A percentile compares a stretch with the other conserved stretches of the same genome.
These are phyloP conservation scores for Candida saitoana DNA, from an alignment of 805 yeast species.

Conservation along the genomic window DNA sequence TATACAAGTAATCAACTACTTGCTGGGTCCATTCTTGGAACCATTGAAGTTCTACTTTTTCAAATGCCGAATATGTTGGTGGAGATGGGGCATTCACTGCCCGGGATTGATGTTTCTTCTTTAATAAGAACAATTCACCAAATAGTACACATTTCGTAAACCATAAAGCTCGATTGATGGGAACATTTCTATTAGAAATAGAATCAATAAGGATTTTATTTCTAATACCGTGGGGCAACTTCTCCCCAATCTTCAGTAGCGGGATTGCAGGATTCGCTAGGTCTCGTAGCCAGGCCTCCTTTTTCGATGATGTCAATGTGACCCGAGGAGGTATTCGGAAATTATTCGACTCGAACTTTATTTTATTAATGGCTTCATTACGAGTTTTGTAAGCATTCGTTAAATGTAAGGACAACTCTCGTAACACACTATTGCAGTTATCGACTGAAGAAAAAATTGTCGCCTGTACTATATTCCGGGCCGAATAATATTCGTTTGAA, in stretches of 20 bases:
- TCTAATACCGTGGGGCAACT: conserved; percentile 87
- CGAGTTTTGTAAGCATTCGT: conserved; percentile 34
- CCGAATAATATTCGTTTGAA: conserved; percentile 66
- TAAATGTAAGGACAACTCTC: conserved; percentile 36
- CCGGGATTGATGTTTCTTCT: conserved; percentile 26
- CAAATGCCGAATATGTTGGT: conserved; percentile 9
- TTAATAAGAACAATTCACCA: conserved; percentile 50
- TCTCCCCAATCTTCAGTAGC: conserved; percentile 61
- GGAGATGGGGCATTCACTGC: conserved; percentile 8
- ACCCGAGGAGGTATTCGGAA: conserved; percentile 86
- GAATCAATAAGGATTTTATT: conserved; percentile 71
- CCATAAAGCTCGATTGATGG: conserved; percentile 85
- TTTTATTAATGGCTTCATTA: conserved; percentile 38
- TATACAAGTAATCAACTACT: conserved; percentile 57
- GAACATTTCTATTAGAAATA: conserved; percentile 62
- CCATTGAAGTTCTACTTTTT: conserved; percentile 56
- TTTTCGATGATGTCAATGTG: conserved; percentile 80
- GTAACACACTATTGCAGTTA: conserved; percentile 31
- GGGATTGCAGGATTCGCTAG: conserved; percentile 67
- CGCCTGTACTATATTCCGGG: conserved; percentile 55
- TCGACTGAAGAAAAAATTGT: conserved; percentile 34
- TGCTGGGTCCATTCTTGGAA: conserved; percentile 88
- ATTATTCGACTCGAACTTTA: conserved; percentile 27
- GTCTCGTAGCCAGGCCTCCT: conserved; percentile 82
- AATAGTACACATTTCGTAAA: conserved; percentile 81